Evolutionary conservation across 179 eudicot genomes (phyloP).

Genomic region (Silene noctiflora): DNA sequence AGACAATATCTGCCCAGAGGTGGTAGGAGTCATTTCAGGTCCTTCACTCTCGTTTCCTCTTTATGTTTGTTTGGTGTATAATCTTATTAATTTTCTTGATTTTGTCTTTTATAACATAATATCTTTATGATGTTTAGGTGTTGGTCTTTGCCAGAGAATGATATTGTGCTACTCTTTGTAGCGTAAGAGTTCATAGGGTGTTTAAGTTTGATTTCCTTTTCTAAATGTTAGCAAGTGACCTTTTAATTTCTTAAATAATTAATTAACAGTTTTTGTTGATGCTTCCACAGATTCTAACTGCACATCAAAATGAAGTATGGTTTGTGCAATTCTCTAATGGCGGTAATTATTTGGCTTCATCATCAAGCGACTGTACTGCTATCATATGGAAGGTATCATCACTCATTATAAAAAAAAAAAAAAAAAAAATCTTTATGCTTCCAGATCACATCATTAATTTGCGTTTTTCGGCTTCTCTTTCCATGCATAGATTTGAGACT

Average conservation of each 20-base stretch:
- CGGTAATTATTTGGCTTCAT: constrained; percentile 82
- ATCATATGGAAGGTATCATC: constrained; percentile 83
- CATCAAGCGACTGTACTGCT: constrained; percentile 88
- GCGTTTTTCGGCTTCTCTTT: constrained; percentile 17
- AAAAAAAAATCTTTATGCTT: constrained; percentile 3
- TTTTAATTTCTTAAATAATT: not conserved
- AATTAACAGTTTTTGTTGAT: not conserved
- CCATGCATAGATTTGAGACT: constrained; percentile 23
- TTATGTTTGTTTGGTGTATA: not conserved
- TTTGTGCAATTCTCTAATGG: constrained; percentile 83
- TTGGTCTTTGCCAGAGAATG: not conserved
- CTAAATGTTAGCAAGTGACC: not conserved
- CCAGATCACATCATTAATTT: constrained; percentile 16
- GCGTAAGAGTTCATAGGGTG: not conserved
- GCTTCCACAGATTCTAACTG: constrained; percentile 62
- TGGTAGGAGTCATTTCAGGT: not conserved
- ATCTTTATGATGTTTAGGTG: too few relatives aligned
- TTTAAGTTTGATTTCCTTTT: not conserved
- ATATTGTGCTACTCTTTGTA: not conserved
- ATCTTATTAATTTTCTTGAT: too few relatives aligned
- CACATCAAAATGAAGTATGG: constrained; percentile 92
- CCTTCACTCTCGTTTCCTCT: not conserved
- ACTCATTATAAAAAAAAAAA: not conserved
- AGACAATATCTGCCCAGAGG: not conserved
- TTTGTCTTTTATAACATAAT: too few relatives aligned